Base-by-base conservation (phyloP, 2,329 filamentous ascomycete species). In the Xylariaceae sp. region DNA sequence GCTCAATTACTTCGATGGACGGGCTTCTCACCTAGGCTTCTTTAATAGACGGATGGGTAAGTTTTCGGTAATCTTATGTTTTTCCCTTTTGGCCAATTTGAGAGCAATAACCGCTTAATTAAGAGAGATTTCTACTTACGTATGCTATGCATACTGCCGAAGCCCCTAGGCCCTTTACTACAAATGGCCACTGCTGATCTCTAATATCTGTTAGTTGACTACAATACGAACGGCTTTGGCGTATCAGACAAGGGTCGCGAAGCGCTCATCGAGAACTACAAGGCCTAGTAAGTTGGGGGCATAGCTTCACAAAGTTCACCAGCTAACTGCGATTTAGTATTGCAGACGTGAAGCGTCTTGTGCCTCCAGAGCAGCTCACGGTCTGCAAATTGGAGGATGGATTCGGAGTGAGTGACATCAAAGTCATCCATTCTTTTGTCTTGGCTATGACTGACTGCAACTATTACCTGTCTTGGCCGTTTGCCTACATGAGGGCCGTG, bases 381-480 rank as follows among this genome's bases (percentile, higher is more conserved):
- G 59, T 68, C n/a, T 53, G 58, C 50, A 64, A 53, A 13, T 61
- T 68, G 16, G 64, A 68, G 43, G 64, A 68, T 35, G 65, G 63
- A n/a, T 60, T 64, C 11, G 50, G 54, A 24, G 54, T 50, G 11
- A 57, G 54, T 49, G 43, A n/a, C 32, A 16, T 24, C 9, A 1
- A 24, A n/a, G n/a, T n/a, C n/a, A n/a, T n/a, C n/a, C n/a, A n/a
- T n/a, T n/a, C n/a, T n/a, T n/a, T n/a, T n/a, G n/a, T n/a, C n/a
- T n/a, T n/a, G n/a, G n/a, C n/a, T n/a, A n/a, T n/a, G n/a, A n/a
- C n/a, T n/a, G n/a, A n/a, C n/a, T n/a, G n/a, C n/a, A n/a, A n/a
- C n/a, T n/a, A n/a, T n/a, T n/a, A n/a, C n/a, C n/a, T n/a, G n/a
- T n/a, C n/a, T n/a, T n/a, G n/a, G n/a, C n/a, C n/a, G n/a, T n/a